These are phyloP conservation scores for Cymbopogon citratus DNA, from an alignment of 176 grass and related monocot genomes.

Conservation along the genomic window DNA sequence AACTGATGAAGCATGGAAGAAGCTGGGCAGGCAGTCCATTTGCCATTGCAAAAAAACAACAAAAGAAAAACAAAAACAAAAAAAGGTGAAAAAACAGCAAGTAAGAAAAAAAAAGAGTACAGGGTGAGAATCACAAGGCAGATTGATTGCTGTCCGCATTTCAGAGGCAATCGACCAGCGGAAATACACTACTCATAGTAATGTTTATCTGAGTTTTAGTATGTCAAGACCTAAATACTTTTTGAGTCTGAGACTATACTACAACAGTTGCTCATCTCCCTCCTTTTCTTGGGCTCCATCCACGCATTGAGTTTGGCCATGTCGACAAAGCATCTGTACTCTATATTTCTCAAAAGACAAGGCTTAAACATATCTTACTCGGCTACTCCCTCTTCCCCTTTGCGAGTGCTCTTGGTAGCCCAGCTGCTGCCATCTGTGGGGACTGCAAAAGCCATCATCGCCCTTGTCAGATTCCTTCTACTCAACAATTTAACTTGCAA, in stretches of 20 bases:
- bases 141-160: neutral
- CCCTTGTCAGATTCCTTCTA: no score
- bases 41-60: neutral
- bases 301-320: neutral
- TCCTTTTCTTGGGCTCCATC: neutral
- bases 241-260: constrained; percentile 5
- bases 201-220: neutral
- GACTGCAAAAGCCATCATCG: constrained; percentile 6
- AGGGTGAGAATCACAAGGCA: neutral
- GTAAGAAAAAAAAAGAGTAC: neutral
- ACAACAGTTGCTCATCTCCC: neutral
- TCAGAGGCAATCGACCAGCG: neutral
- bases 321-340: neutral
- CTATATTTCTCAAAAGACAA: neutral
- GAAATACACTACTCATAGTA: neutral
- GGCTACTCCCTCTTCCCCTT: neutral
- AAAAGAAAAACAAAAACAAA: neutral
- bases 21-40: neutral
- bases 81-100: neutral
- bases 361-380: neutral
- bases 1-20: neutral
- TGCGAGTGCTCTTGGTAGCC: neutral
- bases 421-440: neutral
- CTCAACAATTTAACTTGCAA: neutral
- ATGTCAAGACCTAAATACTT: neutral